These are phyloP conservation scores for Aquilaria malaccensis DNA, from an alignment of 345 rosid genomes.

Conservation along the genomic window DNA sequence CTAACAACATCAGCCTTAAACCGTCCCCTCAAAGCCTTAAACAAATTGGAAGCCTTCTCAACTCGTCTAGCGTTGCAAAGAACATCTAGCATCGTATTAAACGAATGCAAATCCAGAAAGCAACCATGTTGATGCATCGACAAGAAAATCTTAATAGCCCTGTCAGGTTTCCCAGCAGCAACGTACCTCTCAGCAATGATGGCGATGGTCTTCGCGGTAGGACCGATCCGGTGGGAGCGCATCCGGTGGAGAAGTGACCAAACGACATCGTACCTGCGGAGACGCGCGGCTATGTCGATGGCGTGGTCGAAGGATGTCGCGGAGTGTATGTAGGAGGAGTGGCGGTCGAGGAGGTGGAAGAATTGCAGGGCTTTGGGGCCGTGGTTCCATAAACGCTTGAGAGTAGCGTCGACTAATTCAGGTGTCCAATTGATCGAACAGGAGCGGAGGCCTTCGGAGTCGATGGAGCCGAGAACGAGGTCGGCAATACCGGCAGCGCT, in stretches of 20 bases:
- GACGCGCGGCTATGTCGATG: conserved; percentile 75
- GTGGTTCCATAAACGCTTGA: conserved; percentile 82
- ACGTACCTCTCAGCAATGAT: conserved; percentile 75
- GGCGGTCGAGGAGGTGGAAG: conserved; percentile 49
- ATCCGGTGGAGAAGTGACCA: conserved; percentile 55
- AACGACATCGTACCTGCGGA: conserved; percentile 40
- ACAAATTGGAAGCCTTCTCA: conserved; percentile 67
- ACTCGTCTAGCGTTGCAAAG: conserved; percentile 65
- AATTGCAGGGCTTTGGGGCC: conserved; percentile 76
- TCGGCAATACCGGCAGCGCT: conserved; percentile 21
- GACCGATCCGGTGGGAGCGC: conserved; percentile 63
- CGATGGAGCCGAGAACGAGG: conserved; percentile 33
- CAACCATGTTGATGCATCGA: conserved; percentile 85
- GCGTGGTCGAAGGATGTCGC: conserved; percentile 80
- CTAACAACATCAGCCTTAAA: conserved; percentile 67
- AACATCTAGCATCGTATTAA: conserved; percentile 79
- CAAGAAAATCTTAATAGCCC: conserved; percentile 63
- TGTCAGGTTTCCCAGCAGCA: conserved; percentile 64
- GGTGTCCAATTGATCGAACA: conserved; percentile 52
- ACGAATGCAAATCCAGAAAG: conserved; percentile 59
- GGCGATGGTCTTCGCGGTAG: conserved; percentile 57
- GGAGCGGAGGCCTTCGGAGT: conserved; percentile 30
- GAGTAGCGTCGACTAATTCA: conserved; percentile 46
- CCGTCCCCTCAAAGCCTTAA: conserved; percentile 51
- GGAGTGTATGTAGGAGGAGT: conserved; percentile 40